A percentile compares a stretch with the other conserved stretches of the same genome.
These are phyloP conservation scores for Pterula multifida DNA, from an alignment of 1,284 basidiomycete genomes.

Conservation along the genomic window DNA sequence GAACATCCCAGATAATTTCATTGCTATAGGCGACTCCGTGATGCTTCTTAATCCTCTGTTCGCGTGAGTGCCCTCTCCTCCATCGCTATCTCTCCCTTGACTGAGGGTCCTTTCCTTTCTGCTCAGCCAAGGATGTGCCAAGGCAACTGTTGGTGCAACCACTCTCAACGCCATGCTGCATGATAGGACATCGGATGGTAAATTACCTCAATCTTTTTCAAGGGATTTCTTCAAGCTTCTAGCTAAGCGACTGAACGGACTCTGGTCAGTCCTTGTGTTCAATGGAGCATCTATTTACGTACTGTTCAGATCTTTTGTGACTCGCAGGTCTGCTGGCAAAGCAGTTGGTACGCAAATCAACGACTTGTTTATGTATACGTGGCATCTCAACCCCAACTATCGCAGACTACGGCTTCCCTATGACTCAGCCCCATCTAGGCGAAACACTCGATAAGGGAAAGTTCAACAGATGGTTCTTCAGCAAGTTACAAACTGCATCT, in stretches of 20 bases:
- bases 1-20: neutral
- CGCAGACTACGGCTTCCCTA: neutral
- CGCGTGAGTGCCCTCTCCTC: neutral
- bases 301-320: neutral
- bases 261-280: neutral
- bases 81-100: neutral
- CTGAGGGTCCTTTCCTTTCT: neutral
- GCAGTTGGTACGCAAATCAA: neutral
- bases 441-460: neutral
- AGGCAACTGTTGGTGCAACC: neutral
- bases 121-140: neutral
- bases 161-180: neutral
- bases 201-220: neutral
- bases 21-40: conserved; percentile 1
- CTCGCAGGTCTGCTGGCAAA: neutral
- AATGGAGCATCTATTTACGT: too few species aligned
- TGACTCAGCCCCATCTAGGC: neutral
- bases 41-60: conserved; percentile 1
- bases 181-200: neutral
- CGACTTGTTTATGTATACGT: neutral
- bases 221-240: neutral
- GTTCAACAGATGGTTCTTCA: neutral
- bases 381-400: neutral
- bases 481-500: neutral
- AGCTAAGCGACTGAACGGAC: neutral